Evolutionary conservation across 2,329 filamentous ascomycete species (phyloP).

Genomic region (Apiospora phragmitis): DNA sequence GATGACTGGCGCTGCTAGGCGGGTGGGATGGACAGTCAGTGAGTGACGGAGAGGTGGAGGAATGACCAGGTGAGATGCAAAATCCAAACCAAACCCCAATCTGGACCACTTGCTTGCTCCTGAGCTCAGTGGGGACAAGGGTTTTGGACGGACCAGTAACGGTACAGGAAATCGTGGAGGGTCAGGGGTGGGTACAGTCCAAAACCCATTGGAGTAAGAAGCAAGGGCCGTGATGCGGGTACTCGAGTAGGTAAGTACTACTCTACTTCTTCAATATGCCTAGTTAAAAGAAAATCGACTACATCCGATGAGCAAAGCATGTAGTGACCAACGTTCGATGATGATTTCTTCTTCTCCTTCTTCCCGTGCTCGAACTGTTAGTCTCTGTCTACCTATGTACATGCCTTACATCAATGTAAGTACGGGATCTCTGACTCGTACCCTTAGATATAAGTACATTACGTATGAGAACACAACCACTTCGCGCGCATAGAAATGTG

Average conservation of each 20-base stretch:
- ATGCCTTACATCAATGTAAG: not conserved
- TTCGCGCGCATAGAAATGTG: not conserved
- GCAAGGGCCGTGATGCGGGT: conserved; percentile 1
- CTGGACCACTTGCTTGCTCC: conserved; percentile 6
- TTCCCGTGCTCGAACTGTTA: not conserved
- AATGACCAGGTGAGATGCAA: conserved; percentile 8
- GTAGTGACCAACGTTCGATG: not conserved
- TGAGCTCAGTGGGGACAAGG: not conserved
- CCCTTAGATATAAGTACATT: not conserved
- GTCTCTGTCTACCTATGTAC: not conserved
- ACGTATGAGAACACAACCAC: not conserved
- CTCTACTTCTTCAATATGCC: not conserved
- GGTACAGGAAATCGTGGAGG: not conserved
- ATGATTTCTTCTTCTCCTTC: not conserved
- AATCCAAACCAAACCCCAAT: conserved; percentile 6
- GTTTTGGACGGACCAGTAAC: conserved; percentile 1
- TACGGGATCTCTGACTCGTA: not conserved
- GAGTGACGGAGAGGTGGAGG: conserved; percentile 5
- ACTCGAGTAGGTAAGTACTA: not conserved
- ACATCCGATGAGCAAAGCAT: not conserved
- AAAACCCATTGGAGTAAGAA: conserved; percentile 1
- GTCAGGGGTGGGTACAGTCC: not conserved
- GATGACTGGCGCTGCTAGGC: not conserved
- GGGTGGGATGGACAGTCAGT: not conserved
- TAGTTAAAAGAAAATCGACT: not conserved